Evolutionary conservation across 2,329 filamentous ascomycete genomes (phyloP).

Genomic region (Thelonectria rubi): DNA sequence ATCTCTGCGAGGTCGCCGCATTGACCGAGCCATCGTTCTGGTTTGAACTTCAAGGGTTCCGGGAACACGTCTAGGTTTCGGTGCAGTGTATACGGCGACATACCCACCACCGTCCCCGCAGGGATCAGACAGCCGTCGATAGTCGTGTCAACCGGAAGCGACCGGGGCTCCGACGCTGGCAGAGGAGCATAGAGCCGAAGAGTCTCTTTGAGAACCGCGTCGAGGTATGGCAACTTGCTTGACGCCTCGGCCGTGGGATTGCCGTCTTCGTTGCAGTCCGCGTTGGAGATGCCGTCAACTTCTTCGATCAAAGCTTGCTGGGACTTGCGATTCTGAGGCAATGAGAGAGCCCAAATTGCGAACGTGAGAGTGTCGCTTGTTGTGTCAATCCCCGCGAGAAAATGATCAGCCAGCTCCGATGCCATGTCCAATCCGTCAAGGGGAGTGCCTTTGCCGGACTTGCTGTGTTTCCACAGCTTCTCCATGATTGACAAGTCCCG

Average conservation of each 20-base stretch:
- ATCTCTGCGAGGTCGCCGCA: constrained; percentile 25
- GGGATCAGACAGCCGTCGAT: constrained; percentile 41
- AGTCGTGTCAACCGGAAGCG: constrained; percentile 27
- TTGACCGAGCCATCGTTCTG: constrained; percentile 40
- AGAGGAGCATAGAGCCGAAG: constrained; percentile 60
- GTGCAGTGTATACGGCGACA: constrained; percentile 42
- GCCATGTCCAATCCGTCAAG: constrained; percentile 58
- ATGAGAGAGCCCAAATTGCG: constrained; percentile 58
- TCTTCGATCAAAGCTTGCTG: constrained; percentile 58
- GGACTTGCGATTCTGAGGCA: constrained; percentile 50
- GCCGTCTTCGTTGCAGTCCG: constrained; percentile 31
- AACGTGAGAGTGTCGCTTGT: constrained; percentile 63
- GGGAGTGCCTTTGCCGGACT: constrained; percentile 36
- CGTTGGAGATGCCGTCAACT: constrained; percentile 43
- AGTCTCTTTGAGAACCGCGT: constrained; percentile 61
- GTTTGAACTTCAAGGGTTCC: constrained; percentile 39
- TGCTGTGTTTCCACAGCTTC: constrained; percentile 48
- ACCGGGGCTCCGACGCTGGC: constrained; percentile 60
- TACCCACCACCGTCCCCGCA: constrained; percentile 38
- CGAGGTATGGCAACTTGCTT: constrained; percentile 54
- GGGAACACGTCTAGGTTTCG: constrained; percentile 38
- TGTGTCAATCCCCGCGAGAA: constrained; percentile 63
- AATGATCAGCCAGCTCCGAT: constrained; percentile 62
- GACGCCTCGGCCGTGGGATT: constrained; percentile 47
- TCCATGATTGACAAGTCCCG: constrained; percentile 48